Base-by-base conservation (phyloP, 345 rosid species). In the Salix brachista region DNA sequence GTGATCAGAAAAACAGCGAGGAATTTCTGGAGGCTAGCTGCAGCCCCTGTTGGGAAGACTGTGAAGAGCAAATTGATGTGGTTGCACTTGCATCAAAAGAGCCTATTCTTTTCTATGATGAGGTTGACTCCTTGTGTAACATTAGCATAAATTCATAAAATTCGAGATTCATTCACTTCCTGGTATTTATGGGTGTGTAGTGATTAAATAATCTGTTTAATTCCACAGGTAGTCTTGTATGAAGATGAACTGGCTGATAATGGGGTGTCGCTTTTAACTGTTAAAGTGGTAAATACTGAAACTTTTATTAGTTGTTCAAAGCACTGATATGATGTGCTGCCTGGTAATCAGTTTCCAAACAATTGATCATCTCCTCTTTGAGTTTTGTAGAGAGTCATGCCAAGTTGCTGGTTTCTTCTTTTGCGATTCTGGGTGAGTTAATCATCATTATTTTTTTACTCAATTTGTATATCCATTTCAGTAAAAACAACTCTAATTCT, bases 201-300 rank as follows among this genome's bases (percentile, higher is more conserved):
- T 74, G 75, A 74, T 37, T 16, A 79, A 78, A 65, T 79, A 65
- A 21, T 84, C 67, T 74, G 67, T 77, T 69, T 73, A 52, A 61
- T 46, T 26, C 34, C 83, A 75, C 89, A 95, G 99, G 94, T 93
- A 37, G 89, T 95, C 79, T 83, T 96, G 83, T 96, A 96, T 76
- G 98, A 96, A 90, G 99, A 93, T 85, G 98, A 96, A 83, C 86
- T 96, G 71, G 96, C 98, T 79, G 98, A 96, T 81, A 96, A 86
- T 84, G 97, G 97, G 75, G 92, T 91, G 74, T 93, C 99, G 18
- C 92, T 96, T 80, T 85, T 91, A 76, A 90, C 94, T 25, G 97
- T 93, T 72, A 92, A 96, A 96, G 98, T 93, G 97, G 97, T 93
- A 92, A 83, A 78, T 80, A 21, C 69, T 70, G 56, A 69, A 64